Conservation (phyloP, 768 basidiomycete species). For the Fistulinella prunicolor region DNA sequence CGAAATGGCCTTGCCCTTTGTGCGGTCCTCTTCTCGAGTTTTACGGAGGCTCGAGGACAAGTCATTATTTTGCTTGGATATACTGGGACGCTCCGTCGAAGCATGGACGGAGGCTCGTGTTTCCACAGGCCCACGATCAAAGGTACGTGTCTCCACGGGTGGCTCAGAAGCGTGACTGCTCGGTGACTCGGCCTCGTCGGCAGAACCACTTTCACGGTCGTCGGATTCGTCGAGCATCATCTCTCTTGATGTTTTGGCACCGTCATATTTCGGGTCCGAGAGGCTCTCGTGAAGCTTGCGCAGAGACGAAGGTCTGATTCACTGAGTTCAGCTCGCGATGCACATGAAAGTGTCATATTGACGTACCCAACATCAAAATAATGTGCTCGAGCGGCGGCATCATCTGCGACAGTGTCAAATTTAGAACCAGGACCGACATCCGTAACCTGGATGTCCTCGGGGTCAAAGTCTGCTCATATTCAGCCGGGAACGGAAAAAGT, state of each 20-base stretch:
- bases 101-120: slow-evolving; percentile 11
- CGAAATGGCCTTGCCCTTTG: slow-evolving; percentile 81
- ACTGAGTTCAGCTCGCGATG: slow-evolving; percentile 3
- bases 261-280: slow-evolving; percentile 77
- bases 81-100: slow-evolving; percentile 6
- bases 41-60: slow-evolving; percentile 52
- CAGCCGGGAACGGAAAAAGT: neutral
- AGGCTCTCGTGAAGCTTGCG: slow-evolving; percentile 63
- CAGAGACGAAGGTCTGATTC: slow-evolving; percentile 61
- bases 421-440: slow-evolving; percentile 42
- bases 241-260: slow-evolving; percentile 59
- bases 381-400: slow-evolving; percentile 58
- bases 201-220: too few species aligned
- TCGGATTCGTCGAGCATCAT: slow-evolving; percentile 48
- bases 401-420: slow-evolving; percentile 26
- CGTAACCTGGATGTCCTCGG: slow-evolving; percentile 57
- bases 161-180: slow-evolving; percentile 21
- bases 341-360: slow-evolving; percentile 21
- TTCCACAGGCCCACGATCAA: slow-evolving; percentile 12
- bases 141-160: slow-evolving; percentile 1
- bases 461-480: slow-evolving; percentile 58
- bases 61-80: slow-evolving; percentile 33
- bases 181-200: too few species aligned
- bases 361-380: slow-evolving; percentile 81
- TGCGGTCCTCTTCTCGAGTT: slow-evolving; percentile 64